Base-by-base conservation (phyloP, 2,329 filamentous ascomycete species). In the Monosporascus ibericus region DNA sequence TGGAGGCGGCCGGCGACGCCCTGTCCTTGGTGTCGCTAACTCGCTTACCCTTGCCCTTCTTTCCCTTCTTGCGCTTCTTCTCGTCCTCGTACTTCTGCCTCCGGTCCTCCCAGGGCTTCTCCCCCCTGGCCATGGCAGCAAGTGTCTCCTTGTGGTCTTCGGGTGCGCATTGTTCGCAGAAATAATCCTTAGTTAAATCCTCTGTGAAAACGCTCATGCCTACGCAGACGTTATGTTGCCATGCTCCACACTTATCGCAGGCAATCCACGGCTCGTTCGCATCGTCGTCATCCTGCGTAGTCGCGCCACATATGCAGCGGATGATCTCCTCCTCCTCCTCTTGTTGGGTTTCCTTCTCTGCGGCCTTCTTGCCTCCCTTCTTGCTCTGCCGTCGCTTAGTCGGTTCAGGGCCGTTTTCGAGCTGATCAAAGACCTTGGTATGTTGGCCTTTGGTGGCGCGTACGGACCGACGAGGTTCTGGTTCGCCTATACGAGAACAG, bases 181-280 rank as follows among this genome's bases (percentile, higher is more conserved):
- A 95, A 74, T 99, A 99, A 70, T 88, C 80, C 55, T 88, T 88
- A 30, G 88, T 87, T 51, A 90, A 79, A 63, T 92, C 84, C 54
- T 92, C 88, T 34, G 86, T 82, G 61, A 88, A 90, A 47, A 86
- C 84, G 63, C 80, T 84, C 67, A 96, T 82, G 50, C 90, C 90
- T 77, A 99, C 90, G 68, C 94, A 99, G 58, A 95, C 86, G 65
- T 96, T 96, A 72, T 99, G 94, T 72, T 99, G 94, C 94, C 94
- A 99, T 42, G 87, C 92, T 48, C 84, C 84, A 71, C 94, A 99
- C 47, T 82, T 83, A 70, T 99, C 94, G 75, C 94, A 99, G 55
- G 88, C 90, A 64, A 99, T 96, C 91, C 95, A 97, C 49, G 91
- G 86, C 62, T 94, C 87, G 59, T 88, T 89, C 15, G 89, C 86